phyloP scores from a whole-genome alignment of 192 early-diverging fungal genomes.

The Backusella australiensis region DNA sequence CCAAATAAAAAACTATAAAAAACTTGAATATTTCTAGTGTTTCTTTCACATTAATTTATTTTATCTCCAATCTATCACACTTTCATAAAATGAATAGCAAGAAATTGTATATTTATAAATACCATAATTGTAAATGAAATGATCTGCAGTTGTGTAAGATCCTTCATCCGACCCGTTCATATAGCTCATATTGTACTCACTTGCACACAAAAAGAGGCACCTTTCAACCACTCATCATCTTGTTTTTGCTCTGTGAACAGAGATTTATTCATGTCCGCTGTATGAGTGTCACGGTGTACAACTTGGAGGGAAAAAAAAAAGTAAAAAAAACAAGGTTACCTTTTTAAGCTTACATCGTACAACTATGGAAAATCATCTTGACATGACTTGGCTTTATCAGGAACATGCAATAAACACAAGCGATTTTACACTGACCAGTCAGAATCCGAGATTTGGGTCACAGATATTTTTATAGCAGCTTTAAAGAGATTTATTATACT shows the following conservation, averaged over 20 bases:
- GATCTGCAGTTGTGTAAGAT: constrained; percentile 5
- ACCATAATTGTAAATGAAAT: constrained; percentile 2
- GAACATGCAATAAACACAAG: constrained; percentile 7
- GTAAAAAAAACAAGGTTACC: not conserved
- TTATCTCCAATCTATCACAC: not conserved
- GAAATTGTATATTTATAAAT: not conserved
- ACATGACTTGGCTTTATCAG: constrained; percentile 4
- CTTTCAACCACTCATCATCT: not conserved
- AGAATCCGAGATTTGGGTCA: not conserved
- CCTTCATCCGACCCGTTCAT: constrained; percentile 1
- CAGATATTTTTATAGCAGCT: not conserved
- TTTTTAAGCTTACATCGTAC: not conserved
- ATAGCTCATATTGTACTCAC: not conserved
- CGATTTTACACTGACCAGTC: not conserved
- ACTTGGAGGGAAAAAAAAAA: not conserved
- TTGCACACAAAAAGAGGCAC: not conserved
- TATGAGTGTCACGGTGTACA: constrained; percentile 4
- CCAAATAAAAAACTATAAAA: constrained; percentile 5
- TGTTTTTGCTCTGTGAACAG: not conserved
- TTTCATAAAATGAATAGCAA: not conserved
- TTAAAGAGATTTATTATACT: constrained; percentile 7
- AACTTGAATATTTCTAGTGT: not conserved
- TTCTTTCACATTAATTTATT: not conserved
- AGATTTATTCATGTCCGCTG: not conserved
- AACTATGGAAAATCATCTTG: not conserved